Evolutionary conservation across 108 stramenopile genomes (phyloP), one percentile per base, ranked within the genome.

Genomic region (Discostella pseudostelligera): DNA sequence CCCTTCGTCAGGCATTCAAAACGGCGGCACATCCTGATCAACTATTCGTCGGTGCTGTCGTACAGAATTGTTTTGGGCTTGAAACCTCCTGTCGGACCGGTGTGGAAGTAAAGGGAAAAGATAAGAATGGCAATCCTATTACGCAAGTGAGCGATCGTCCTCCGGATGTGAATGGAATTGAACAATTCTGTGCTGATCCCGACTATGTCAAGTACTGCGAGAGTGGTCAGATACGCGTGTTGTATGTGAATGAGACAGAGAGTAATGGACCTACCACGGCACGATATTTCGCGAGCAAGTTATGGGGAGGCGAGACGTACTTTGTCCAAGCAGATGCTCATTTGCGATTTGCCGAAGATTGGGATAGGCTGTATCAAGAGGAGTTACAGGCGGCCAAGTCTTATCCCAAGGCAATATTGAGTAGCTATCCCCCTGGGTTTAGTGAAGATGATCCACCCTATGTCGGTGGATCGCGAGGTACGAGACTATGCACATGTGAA

Each of bases 271-370:
- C 97, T 2, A 87, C 90, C 49, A 81, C 89, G 43, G 97, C 96
- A 20, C 56, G 97, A 64, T 97, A 94, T 63, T 85, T 82, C 72
- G 88, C 90, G 8, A 81, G 81, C 29, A 96, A 96, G 75, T 77
- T 97, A n/a, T 97, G 95, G 94, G 79, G 88, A 39, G 96, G 96
- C 3, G 96, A 97, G 67, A 85, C 81, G 0, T 96, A 73, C 73
- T 94, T 86, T 62, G 56, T 97, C 55, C 96, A 97, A 68, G 87
- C 88, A 10, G 96, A 97, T 81, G 76, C 92, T 21, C 96, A 95
- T 60, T 65, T 90, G 75, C 56, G 74, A 49, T 96, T 96, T 72
- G 86, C 86, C 6, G 29, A 59, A 0, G 59, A 83, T 8, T 97
- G 95, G 95, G 97, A 96, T 79, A 35, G 29, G 43, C 65, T 79